Evolutionary conservation across 73 alveolate genomes (phyloP), one percentile per base, ranked within the genome.

Genomic region (Paramecium octaurelia): DNA sequence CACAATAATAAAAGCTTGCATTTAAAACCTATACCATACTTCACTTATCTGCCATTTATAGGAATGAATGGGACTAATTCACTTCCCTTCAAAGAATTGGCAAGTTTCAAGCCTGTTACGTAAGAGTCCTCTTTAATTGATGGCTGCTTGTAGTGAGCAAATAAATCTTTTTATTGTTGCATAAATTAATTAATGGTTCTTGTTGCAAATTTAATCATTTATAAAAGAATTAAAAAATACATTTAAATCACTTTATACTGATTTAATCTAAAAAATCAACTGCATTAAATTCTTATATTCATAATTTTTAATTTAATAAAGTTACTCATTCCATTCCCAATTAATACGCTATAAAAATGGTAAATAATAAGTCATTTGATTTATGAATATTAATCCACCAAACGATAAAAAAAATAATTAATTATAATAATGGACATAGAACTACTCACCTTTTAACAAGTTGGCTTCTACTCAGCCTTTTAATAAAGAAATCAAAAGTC

Each of bases 1-100:
- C 94, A 71, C 94, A 89, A 83, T 89, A 70, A 54, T 89, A 89
- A 83, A 89, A 89, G 71, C 85, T 87, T n/a, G 1, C 27, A 20
- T 38, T 35, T 75, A 75, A 68, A 35, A 21, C 38, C 18, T 16
- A 48, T 29, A 75, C n/a, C 7, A 38, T 75, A 75, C 88, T 75
- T 80, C 14, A 89, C 64, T 89, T 71, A 70, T 70, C 88, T 70
- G 1, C 94, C 94, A 58, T 70, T 89, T 21, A 70, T 77, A 12
- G 94, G 94, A 23, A 89, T 54, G 27, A 89, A 89, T 89, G 36
- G 36, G n/a, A 42, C 36, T 23, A 80, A 80, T 44, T 80, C 91
- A 38, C 91, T 43, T 44, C 91, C 91, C 34, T 42, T 48, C 16
- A 80, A 23, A 48, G 91, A 80, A 46, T 80, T 80, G 9, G 76